These are phyloP conservation scores for Aspergillus sp. DNA, from an alignment of 2,329 filamentous ascomycete species.

Conservation along the genomic window DNA sequence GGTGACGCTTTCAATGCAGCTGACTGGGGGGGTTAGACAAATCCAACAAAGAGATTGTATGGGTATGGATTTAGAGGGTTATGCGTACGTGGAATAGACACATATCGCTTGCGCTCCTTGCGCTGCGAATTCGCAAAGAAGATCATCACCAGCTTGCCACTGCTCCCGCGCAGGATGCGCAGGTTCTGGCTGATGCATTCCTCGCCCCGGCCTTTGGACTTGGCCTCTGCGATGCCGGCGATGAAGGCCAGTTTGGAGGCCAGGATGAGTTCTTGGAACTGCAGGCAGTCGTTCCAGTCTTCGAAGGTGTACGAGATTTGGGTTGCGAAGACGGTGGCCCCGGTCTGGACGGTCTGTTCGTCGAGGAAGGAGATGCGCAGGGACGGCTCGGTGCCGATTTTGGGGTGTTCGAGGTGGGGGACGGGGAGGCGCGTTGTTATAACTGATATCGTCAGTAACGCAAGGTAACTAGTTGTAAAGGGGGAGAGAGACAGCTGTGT, in stretches of 20 bases:
- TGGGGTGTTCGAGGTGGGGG: slow-evolving; percentile 44
- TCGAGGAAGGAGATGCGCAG: slow-evolving; percentile 44
- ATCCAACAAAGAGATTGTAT: background rate
- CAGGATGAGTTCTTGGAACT: slow-evolving; percentile 42
- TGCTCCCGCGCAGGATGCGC: slow-evolving; percentile 37
- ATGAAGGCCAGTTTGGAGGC: slow-evolving; percentile 40
- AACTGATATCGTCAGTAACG: slow-evolving; percentile 24
- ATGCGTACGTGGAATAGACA: slow-evolving; percentile 38
- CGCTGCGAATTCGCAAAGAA: slow-evolving; percentile 46
- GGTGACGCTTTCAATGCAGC: slow-evolving; percentile 39
- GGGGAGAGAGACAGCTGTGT: slow-evolving; percentile 40
- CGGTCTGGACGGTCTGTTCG: slow-evolving; percentile 43
- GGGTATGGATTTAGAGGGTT: too few relatives aligned
- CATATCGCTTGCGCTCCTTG: slow-evolving; percentile 40
- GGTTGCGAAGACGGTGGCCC: slow-evolving; percentile 38
- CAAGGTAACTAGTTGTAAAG: too few relatives aligned
- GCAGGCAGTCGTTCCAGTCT: slow-evolving; percentile 41
- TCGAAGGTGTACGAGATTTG: slow-evolving; percentile 46
- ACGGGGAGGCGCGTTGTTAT: slow-evolving; percentile 39
- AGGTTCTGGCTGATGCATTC: slow-evolving; percentile 48
- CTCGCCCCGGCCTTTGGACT: slow-evolving; percentile 45
- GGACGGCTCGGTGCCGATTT: slow-evolving; percentile 32
- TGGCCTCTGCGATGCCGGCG: slow-evolving; percentile 43
- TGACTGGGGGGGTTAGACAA: slow-evolving; percentile 26
- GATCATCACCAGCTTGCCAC: slow-evolving; percentile 36